These are phyloP conservation scores for Marasmius tenuissimus DNA, from an alignment of 1,284 basidiomycete species.

Conservation along the genomic window DNA sequence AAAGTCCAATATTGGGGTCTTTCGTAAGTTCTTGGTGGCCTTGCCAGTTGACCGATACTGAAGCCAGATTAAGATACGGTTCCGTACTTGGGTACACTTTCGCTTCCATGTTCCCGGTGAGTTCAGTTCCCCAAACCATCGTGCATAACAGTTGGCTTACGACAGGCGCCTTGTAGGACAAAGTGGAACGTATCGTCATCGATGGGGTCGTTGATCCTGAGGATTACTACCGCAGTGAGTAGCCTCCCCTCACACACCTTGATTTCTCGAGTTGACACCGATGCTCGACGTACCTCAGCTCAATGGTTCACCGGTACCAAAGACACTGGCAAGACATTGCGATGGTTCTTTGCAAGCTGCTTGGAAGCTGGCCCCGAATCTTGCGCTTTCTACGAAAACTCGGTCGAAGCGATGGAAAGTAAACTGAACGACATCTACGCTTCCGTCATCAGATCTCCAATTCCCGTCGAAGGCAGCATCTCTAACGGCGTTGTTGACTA, in stretches of 20 bases:
- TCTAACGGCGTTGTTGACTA: slow-evolving; percentile 13
- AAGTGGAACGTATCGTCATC: slow-evolving; percentile 19
- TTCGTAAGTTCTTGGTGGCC: slow-evolving; percentile 31
- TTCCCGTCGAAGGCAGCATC: slow-evolving; percentile 22
- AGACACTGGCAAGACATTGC: slow-evolving; percentile 26
- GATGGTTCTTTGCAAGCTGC: slow-evolving; percentile 25
- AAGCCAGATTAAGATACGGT: too few species aligned
- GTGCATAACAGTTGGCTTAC: not conserved
- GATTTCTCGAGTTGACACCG: not conserved
- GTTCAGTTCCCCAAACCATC: not conserved
- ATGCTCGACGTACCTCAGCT: not conserved
- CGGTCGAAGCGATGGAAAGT: slow-evolving; percentile 21
- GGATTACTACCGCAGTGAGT: slow-evolving; percentile 12
- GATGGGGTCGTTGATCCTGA: slow-evolving; percentile 18
- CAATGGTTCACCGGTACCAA: slow-evolving; percentile 18
- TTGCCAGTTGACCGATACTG: not conserved
- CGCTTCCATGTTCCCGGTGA: slow-evolving; percentile 16
- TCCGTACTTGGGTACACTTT: slow-evolving; percentile 19
- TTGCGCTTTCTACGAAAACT: slow-evolving; percentile 27
- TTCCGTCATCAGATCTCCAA: slow-evolving; percentile 13
- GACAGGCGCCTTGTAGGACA: too few species aligned
- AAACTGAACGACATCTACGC: slow-evolving; percentile 23
- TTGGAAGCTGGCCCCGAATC: slow-evolving; percentile 19
- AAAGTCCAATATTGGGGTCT: slow-evolving; percentile 55
- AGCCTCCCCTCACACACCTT: too few species aligned